phyloP scores from a whole-genome alignment of 257 asterid species.

The Schizonepeta tenuifolia region DNA sequence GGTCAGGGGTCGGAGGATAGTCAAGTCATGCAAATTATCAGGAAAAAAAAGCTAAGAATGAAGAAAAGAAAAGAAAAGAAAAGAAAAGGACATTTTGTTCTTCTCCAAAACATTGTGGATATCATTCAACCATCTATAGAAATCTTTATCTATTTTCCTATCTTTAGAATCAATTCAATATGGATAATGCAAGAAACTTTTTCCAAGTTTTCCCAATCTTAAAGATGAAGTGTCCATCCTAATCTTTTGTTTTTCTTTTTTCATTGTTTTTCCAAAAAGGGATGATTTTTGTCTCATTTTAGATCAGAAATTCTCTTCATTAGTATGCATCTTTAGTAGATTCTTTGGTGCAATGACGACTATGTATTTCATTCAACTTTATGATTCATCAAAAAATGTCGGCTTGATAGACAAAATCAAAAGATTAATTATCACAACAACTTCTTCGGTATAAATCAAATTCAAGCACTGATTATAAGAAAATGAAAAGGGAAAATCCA shows the following conservation, averaged over 20 bases:
- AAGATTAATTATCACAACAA: not conserved
- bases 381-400: not conserved
- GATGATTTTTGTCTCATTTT: not conserved
- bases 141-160: not conserved
- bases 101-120: conserved; percentile 15
- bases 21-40: conserved; percentile 14
- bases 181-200: conserved; percentile 10
- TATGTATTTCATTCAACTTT: not conserved
- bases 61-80: not conserved
- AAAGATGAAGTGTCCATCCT: conserved; percentile 6
- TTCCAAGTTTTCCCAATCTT: not conserved
- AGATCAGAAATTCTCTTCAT: conserved; percentile 5
- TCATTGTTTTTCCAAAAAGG: not conserved
- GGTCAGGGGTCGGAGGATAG: conserved; percentile 23
- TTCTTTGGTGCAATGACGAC: not conserved
- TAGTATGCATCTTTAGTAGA: not conserved
- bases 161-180: conserved; percentile 13
- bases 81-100: conserved; percentile 9
- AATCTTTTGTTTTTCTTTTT: not conserved
- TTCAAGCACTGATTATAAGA: not conserved
- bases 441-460: not conserved
- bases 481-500: not conserved
- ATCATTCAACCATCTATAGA: not conserved
- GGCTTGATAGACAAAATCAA: conserved; percentile 21
- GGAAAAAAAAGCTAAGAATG: conserved; percentile 3